Conservation (phyloP, 2,329 filamentous ascomycete genomes). For the Sclerotinia sclerotiorum region DNA sequence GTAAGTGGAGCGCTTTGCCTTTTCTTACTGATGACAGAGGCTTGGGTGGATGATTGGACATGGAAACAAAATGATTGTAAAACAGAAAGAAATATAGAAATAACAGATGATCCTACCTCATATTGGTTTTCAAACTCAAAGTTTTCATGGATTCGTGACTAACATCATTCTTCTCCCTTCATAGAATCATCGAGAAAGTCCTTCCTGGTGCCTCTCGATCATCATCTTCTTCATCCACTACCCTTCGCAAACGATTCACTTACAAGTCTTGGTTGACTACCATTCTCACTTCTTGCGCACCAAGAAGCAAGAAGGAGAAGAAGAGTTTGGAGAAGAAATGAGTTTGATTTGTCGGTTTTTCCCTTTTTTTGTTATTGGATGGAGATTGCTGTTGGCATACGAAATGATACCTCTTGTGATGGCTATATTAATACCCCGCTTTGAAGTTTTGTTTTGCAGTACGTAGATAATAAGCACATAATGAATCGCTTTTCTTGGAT, state of each 20-base stretch:
- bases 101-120: constrained; percentile 7
- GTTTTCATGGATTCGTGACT: neutral
- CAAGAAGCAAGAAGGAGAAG: neutral
- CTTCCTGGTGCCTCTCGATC: neutral
- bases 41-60: neutral
- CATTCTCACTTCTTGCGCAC: constrained; percentile 10
- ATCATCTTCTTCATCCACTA: constrained; percentile 8
- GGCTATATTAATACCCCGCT: constrained; percentile 9
- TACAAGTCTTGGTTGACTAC: constrained; percentile 9
- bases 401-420: neutral
- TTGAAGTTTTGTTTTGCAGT: neutral
- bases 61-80: constrained; percentile 1
- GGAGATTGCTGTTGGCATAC: neutral
- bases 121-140: neutral
- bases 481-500: neutral
- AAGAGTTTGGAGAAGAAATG: neutral
- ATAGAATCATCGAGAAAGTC: constrained; percentile 18
- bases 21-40: neutral
- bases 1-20: constrained; percentile 14
- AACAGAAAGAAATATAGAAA: constrained; percentile 18
- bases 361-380: neutral
- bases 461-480: neutral
- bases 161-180: neutral
- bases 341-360: neutral
- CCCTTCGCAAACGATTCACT: neutral